phyloP scores from a whole-genome alignment of 495 filamentous ascomycete species.

The Cenococcum geophilum region DNA sequence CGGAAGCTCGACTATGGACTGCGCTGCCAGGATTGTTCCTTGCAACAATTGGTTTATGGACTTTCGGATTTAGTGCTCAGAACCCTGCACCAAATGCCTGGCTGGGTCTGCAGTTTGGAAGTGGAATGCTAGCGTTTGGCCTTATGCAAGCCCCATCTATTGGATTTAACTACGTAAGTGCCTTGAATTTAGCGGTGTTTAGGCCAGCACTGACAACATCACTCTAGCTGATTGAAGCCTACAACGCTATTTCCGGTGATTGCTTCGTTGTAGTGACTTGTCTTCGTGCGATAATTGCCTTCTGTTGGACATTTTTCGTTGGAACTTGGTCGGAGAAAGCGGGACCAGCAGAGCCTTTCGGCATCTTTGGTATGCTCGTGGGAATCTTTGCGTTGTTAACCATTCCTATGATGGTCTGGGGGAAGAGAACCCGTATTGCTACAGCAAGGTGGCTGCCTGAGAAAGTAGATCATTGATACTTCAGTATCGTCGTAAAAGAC shows the following conservation, averaged over 20 bases:
- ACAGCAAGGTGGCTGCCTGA: conserved; percentile 26
- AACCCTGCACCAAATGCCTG: too few relatives aligned
- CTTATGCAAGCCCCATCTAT: conserved; percentile 35
- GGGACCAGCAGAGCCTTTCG: conserved; percentile 33
- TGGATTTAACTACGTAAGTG: conserved; percentile 32
- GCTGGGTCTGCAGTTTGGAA: too few relatives aligned
- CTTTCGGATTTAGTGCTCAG: too few relatives aligned
- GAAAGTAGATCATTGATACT: neutral
- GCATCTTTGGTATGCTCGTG: conserved; percentile 36
- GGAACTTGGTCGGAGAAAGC: conserved; percentile 18
- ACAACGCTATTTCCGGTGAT: conserved; percentile 31
- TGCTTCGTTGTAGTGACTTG: conserved; percentile 33
- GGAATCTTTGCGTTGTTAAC: conserved; percentile 30
- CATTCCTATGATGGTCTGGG: conserved; percentile 25
- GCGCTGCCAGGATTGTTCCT: conserved; percentile 30
- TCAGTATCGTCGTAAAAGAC: too few relatives aligned
- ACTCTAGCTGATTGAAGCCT: conserved; percentile 18
- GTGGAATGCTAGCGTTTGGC: conserved; percentile 29
- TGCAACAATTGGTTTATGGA: neutral
- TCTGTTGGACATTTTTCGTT: conserved; percentile 35
- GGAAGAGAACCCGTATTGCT: conserved; percentile 28
- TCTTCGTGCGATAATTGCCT: conserved; percentile 30
- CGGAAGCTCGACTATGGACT: conserved; percentile 29
- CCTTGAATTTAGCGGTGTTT: too few relatives aligned
- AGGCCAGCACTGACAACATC: too few relatives aligned